phyloP scores from a whole-genome alignment of 306 rosid genomes.

The Cyclanthera cordifolia region DNA sequence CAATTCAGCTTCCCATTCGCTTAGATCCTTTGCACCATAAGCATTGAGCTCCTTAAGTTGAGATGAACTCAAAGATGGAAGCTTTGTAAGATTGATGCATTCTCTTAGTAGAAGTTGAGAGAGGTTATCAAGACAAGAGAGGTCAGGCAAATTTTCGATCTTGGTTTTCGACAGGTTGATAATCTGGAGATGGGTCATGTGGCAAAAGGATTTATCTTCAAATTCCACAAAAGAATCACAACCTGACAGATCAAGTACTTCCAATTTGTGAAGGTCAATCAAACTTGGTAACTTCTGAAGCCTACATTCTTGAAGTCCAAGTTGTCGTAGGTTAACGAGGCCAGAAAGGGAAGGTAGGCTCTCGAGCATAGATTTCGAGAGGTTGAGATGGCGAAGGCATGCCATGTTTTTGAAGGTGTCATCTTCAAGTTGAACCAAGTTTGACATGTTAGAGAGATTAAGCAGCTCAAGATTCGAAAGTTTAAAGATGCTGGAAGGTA shows the following conservation, averaged over 20 bases:
- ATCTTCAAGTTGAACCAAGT: constrained; percentile 10
- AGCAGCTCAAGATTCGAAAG: constrained; percentile 19
- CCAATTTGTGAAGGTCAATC: constrained; percentile 13
- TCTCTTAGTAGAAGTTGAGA: constrained; percentile 14
- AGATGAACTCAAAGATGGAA: constrained; percentile 6
- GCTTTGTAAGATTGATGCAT: constrained; percentile 5
- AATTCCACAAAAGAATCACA: constrained; percentile 14
- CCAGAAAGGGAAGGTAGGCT: constrained; percentile 14
- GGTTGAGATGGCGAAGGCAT: constrained; percentile 20
- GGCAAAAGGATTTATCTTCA: constrained; percentile 15
- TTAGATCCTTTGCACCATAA: constrained; percentile 7
- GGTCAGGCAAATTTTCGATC: constrained; percentile 12
- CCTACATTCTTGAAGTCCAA: constrained; percentile 16
- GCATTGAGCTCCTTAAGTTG: constrained; percentile 23
- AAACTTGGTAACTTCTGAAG: constrained; percentile 9
- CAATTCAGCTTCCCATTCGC: constrained; percentile 4
- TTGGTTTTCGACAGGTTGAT: constrained; percentile 25
- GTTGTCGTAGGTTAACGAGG: constrained; percentile 8
- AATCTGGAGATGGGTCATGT: constrained; percentile 10
- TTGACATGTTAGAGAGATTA: constrained; percentile 14
- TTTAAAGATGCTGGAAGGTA: constrained; percentile 9
- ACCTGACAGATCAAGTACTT: constrained; percentile 26
- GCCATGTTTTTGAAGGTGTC: constrained; percentile 8
- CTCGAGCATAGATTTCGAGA: constrained; percentile 16
- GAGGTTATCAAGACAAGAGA: constrained; percentile 11